Percentiles rank a stretch among this genome's conserved stretches.
phyloP scores from a whole-genome alignment of 441 rosid species.

The Populus hybrid region DNA sequence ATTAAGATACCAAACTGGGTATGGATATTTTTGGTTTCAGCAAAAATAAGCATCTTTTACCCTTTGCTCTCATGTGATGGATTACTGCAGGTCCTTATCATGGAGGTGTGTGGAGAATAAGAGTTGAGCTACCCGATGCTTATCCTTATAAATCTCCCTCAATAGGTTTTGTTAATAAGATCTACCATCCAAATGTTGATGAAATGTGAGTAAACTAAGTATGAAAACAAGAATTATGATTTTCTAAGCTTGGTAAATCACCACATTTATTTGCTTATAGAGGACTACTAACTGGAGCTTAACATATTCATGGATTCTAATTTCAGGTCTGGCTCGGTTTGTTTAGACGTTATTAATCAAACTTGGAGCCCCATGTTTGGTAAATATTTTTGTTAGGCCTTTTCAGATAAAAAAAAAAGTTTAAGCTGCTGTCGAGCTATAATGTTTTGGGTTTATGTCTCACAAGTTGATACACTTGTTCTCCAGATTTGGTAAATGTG shows the following conservation, averaged over 20 bases:
- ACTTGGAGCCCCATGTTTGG: conserved; percentile 99
- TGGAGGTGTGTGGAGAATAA: conserved; percentile 77
- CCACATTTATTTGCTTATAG: conserved; percentile 1
- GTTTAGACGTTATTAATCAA: conserved; percentile 93
- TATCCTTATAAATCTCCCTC: conserved; percentile 83
- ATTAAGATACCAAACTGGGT: neutral
- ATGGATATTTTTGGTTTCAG: conserved; percentile 5
- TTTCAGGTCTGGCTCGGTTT: conserved; percentile 92
- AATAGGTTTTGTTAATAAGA: conserved; percentile 69
- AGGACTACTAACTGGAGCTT: neutral
- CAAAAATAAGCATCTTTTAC: conserved; percentile 6
- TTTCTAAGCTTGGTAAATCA: neutral
- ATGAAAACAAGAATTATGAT: neutral
- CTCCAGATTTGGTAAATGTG: conserved; percentile 85
- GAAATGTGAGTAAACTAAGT: conserved; percentile 52
- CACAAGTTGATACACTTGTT: conserved; percentile 11
- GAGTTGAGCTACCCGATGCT: conserved; percentile 78
- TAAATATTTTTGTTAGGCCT: conserved; percentile 23
- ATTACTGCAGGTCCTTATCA: conserved; percentile 64
- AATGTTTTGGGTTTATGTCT: conserved; percentile 9
- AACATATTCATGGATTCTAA: conserved; percentile 2
- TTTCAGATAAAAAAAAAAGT: neutral
- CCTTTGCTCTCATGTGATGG: conserved; percentile 16
- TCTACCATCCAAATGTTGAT: conserved; percentile 82
- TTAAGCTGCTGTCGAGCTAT: conserved; percentile 6